Evolutionary conservation across 257 asterid genomes (phyloP), one percentile per base, ranked within the genome.

Genomic region (Thymus quinquecostatus): DNA sequence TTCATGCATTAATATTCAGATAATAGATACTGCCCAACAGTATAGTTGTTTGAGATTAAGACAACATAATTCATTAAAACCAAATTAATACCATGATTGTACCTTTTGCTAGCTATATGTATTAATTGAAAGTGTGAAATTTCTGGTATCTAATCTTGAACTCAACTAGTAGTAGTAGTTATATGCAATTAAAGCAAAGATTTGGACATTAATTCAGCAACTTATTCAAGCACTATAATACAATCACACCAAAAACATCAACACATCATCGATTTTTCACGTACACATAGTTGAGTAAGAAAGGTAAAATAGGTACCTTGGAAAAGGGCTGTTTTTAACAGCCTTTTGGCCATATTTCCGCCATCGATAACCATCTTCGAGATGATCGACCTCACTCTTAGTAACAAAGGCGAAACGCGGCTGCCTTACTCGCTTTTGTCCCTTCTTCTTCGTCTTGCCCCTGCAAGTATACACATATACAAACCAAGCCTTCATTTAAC

Each of bases 361-460:
- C 98, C 98, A 92, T 75, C 98, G 79, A 63, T 89, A 92, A 51
- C 98, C 98, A 76, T 92, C 98, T 75, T 92, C 98, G 10, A 92
- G 94, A 76, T 89, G 89, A 80, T 92, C 98, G 69, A 89, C 84
- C 68, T 89, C 98, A 71, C 92, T 92, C 82, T 86, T 92, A 4
- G 98, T 92, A 79, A 88, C 89, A 81, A 92, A 92, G 30, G 98
- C 98, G 73, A 82, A 81, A 14, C 96, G 89, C 13, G 85, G 88
- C 82, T 80, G 92, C 36, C 90, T 84, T 43, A 85, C 78, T 74
- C 92, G 80, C 81, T 85, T 88, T 73, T 76, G 86, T 13, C 82
- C 92, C 83, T 87, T 89, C 85, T 76, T 89, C 21, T 87, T 91
- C 7, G 77, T 77, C 76, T 88, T 87, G 70, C 83, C 80, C 81